phyloP scores from a whole-genome alignment of 2,329 filamentous ascomycete genomes.

The Monosporascus ibericus region DNA sequence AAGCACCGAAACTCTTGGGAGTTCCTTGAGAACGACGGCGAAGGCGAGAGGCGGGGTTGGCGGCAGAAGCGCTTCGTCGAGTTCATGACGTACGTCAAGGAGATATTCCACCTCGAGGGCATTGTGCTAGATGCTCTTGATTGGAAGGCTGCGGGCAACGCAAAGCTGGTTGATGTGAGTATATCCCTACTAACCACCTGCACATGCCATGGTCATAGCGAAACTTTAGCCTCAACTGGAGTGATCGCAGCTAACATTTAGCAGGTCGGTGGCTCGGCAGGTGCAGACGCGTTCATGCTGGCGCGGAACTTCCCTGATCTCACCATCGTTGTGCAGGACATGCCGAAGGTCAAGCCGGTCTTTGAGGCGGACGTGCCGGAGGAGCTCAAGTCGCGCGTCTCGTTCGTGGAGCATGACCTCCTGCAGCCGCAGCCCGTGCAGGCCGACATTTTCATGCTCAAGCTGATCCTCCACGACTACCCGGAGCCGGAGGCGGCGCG shows the following conservation, averaged over 20 bases:
- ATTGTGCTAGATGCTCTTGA: conserved; percentile 28
- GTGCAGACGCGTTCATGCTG: conserved; percentile 34
- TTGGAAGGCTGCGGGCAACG: conserved; percentile 30
- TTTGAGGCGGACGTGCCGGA: conserved; percentile 30
- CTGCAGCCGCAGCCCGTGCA: conserved; percentile 31
- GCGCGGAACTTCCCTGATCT: conserved; percentile 35
- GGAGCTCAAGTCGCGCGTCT: conserved; percentile 27
- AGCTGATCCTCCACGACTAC: conserved; percentile 52
- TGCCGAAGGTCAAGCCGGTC: conserved; percentile 29
- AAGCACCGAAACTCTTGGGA: conserved; percentile 31
- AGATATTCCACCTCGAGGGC: conserved; percentile 31
- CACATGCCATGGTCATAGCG: background rate
- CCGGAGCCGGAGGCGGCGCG: conserved; percentile 35
- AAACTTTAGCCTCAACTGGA: background rate
- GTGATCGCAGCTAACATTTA: conserved; percentile 2
- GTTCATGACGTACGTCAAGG: conserved; percentile 34
- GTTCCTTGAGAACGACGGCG: conserved; percentile 33
- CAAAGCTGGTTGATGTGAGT: conserved; percentile 36
- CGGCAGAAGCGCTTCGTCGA: conserved; percentile 32
- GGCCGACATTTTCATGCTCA: conserved; percentile 47
- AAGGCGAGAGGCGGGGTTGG: conserved; percentile 31
- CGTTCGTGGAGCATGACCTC: conserved; percentile 32
- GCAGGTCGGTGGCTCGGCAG: conserved; percentile 37
- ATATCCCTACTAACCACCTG: background rate
- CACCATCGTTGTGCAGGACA: conserved; percentile 38